These are phyloP conservation scores for Neophaeococcomyces mojaviensis DNA, from an alignment of 2,329 filamentous ascomycete species.

Conservation along the genomic window DNA sequence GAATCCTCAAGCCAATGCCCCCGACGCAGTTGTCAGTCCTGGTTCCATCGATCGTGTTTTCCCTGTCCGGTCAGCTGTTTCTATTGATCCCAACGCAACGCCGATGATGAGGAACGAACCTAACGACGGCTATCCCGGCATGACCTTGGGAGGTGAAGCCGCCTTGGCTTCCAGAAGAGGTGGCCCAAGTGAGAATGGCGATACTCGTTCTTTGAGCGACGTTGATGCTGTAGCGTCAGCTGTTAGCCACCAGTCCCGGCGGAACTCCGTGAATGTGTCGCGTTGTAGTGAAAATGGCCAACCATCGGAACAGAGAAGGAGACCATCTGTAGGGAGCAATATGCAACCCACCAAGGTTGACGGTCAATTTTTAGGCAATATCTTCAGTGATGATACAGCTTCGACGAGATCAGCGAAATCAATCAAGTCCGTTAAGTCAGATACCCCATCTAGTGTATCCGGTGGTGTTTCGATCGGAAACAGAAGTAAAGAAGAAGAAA, in stretches of 20 bases:
- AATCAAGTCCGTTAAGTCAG: conserved; percentile 10
- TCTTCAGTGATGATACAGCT: conserved; percentile 10
- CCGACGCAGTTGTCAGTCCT: conserved; percentile 20
- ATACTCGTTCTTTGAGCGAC: not conserved
- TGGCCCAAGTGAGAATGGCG: not conserved
- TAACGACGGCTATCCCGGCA: conserved; percentile 13
- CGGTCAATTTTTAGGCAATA: conserved; percentile 8
- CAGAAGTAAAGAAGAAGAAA: conserved; percentile 10
- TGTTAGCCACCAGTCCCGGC: not conserved
- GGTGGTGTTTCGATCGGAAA: conserved; percentile 11
- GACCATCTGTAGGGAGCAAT: not conserved
- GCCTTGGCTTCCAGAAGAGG: not conserved
- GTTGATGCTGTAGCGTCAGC: not conserved
- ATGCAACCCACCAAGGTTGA: not conserved
- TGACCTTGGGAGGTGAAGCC: conserved; percentile 4
- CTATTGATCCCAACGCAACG: conserved; percentile 52
- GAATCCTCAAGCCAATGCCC: conserved; percentile 7
- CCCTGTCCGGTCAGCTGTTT: conserved; percentile 73
- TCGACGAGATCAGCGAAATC: conserved; percentile 4
- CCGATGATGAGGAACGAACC: conserved; percentile 12
- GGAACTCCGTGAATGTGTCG: not conserved
- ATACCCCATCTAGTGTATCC: conserved; percentile 13
- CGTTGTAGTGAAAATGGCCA: not conserved
- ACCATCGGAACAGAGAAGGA: not conserved
- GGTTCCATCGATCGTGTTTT: conserved; percentile 57